Conservation (phyloP, 148 eudicot genomes). For the Pharnaceum exiguum region DNA sequence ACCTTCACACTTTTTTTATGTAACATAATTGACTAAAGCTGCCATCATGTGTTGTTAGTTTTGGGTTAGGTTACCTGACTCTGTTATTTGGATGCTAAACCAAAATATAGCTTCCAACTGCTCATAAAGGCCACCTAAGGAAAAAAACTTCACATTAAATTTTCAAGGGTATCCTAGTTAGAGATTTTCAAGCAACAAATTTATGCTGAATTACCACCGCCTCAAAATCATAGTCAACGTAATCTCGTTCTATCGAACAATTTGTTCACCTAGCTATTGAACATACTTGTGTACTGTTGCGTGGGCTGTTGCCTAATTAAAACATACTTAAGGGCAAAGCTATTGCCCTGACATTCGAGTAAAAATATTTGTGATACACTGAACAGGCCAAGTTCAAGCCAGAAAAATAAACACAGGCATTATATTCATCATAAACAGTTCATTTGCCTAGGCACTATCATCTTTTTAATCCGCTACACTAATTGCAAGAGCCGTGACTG, state of each 20-base stretch:
- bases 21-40: too few species aligned
- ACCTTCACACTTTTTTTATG: too few species aligned
- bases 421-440: neutral
- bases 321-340: neutral
- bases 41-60: slow-evolving; percentile 3
- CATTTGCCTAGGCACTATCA: too few species aligned
- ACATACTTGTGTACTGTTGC: neutral
- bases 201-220: neutral
- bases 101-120: neutral
- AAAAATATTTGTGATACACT: too few species aligned
- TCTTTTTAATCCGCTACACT: too few species aligned
- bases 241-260: too few species aligned
- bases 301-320: too few species aligned
- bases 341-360: neutral
- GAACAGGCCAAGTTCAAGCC: too few species aligned
- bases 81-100: neutral
- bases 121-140: neutral
- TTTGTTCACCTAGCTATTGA: slow-evolving; percentile 17
- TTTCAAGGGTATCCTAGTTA: neutral
- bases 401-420: neutral
- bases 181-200: slow-evolving; percentile 13
- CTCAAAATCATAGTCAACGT: slow-evolving; percentile 6
- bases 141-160: neutral
- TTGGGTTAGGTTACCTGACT: slow-evolving; percentile 16
- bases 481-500: too few species aligned